Conservation (phyloP, 345 rosid genomes). For the Populus tremula region DNA sequence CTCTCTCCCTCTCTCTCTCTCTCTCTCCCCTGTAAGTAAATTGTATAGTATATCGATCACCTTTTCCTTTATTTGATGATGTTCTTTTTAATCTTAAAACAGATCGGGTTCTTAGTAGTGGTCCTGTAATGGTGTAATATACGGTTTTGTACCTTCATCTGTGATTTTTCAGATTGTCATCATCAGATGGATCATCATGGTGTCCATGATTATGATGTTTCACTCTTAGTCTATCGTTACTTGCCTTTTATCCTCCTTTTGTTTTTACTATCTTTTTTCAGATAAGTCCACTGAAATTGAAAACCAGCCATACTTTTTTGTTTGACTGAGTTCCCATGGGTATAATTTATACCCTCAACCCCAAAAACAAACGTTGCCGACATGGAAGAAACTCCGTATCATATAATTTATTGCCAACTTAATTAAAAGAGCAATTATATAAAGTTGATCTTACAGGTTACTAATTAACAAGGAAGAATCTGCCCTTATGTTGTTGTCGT, state of each 20-base stretch:
- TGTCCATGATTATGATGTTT: not conserved
- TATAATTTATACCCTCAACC: no score
- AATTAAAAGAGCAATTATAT: no score
- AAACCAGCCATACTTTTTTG: not conserved
- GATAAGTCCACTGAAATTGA: not conserved
- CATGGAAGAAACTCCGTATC: no score
- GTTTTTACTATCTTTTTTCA: not conserved
- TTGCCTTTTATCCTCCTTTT: not conserved
- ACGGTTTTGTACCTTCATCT: not conserved
- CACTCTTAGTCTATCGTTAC: not conserved
- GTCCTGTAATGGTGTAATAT: not conserved
- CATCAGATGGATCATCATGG: not conserved
- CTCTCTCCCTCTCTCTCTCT: not conserved
- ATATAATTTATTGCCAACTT: no score
- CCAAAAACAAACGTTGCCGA: no score
- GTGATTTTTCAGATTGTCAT: not conserved
- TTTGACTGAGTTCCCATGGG: not conserved
- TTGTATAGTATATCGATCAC: not conserved
- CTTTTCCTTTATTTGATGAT: not conserved
- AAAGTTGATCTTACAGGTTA: not conserved
- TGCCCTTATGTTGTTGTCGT: not conserved
- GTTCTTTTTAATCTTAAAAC: not conserved
- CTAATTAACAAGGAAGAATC: not conserved
- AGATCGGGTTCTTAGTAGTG: not conserved
- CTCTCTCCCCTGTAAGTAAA: not conserved